Percentiles rank a stretch among this genome's conserved stretches.
Conservation (phyloP, 768 basidiomycete genomes). For the Suillus tomentosus region DNA sequence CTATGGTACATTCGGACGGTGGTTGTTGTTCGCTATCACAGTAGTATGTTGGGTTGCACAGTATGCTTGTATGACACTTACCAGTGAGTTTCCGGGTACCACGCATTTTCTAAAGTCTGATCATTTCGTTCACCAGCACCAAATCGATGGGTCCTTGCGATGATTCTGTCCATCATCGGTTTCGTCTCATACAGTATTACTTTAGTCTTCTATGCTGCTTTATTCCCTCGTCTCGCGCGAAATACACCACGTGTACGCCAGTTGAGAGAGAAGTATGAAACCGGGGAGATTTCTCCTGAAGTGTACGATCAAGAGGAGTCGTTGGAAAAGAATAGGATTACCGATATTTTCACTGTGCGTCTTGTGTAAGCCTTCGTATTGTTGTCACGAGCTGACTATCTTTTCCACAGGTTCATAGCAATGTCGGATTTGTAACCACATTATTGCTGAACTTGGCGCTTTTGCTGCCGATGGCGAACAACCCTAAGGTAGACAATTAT, state of each 20-base stretch:
- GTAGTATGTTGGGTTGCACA: slow-evolving; percentile 80
- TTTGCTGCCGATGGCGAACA: slow-evolving; percentile 54
- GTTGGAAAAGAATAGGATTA: slow-evolving; percentile 81
- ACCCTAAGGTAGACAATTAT: slow-evolving; percentile 75
- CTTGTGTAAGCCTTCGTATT: not conserved
- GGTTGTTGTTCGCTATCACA: slow-evolving; percentile 73
- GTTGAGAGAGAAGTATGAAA: slow-evolving; percentile 56
- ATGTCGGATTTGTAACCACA: slow-evolving; percentile 70
- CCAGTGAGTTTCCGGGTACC: slow-evolving; percentile 45
- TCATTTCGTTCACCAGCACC: slow-evolving; percentile 45
- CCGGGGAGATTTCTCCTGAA: slow-evolving; percentile 57
- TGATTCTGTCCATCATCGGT: slow-evolving; percentile 78
- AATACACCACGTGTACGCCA: slow-evolving; percentile 67
- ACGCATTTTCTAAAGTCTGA: not conserved
- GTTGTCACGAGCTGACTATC: not conserved
- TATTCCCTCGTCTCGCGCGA: slow-evolving; percentile 79
- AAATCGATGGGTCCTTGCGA: slow-evolving; percentile 68
- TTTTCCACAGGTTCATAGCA: slow-evolving; percentile 62
- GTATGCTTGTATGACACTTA: slow-evolving; percentile 75
- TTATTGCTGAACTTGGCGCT: slow-evolving; percentile 71
- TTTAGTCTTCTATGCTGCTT: slow-evolving; percentile 76
- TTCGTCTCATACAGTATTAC: slow-evolving; percentile 81
- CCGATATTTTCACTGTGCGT: slow-evolving; percentile 78
- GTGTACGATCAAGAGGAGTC: slow-evolving; percentile 76
- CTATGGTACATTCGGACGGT: slow-evolving; percentile 62